Conservation (phyloP, 495 filamentous ascomycete species). For the Xylaria longipes region DNA sequence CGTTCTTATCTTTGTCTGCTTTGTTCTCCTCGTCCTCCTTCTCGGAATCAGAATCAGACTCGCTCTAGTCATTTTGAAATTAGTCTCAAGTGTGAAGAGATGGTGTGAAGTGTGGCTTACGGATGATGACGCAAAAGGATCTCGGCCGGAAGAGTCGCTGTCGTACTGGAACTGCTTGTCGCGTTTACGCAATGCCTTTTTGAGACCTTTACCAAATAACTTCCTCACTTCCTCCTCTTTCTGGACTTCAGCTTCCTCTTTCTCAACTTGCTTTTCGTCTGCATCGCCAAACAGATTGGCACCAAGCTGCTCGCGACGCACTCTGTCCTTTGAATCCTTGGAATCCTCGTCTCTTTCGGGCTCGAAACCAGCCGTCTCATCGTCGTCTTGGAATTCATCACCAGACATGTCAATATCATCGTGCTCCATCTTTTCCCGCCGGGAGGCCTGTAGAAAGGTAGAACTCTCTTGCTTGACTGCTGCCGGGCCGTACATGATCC, state of each 20-base stretch:
- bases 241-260: slow-evolving; percentile 74
- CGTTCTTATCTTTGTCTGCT: slow-evolving; percentile 65
- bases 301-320: slow-evolving; percentile 85
- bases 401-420: slow-evolving; percentile 67
- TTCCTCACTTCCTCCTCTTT: slow-evolving; percentile 70
- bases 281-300: slow-evolving; percentile 87
- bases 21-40: slow-evolving; percentile 56
- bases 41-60: slow-evolving; percentile 48
- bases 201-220: slow-evolving; percentile 73
- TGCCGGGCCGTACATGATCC: slow-evolving; percentile 49
- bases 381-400: slow-evolving; percentile 69
- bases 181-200: slow-evolving; percentile 79
- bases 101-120: slow-evolving; percentile 37
- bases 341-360: slow-evolving; percentile 82
- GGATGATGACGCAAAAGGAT: slow-evolving; percentile 71
- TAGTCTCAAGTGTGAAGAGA: neutral
- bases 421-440: slow-evolving; percentile 60
- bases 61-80: slow-evolving; percentile 39
- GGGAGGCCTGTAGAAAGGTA: slow-evolving; percentile 56
- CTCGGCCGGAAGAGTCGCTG: slow-evolving; percentile 71
- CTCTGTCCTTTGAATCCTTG: slow-evolving; percentile 82
- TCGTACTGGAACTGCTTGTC: slow-evolving; percentile 89
- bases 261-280: slow-evolving; percentile 84
- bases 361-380: slow-evolving; percentile 81
- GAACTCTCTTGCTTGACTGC: slow-evolving; percentile 60